Evolutionary conservation across 441 rosid genomes (phyloP).

Genomic region (Syzygium syzygioides): DNA sequence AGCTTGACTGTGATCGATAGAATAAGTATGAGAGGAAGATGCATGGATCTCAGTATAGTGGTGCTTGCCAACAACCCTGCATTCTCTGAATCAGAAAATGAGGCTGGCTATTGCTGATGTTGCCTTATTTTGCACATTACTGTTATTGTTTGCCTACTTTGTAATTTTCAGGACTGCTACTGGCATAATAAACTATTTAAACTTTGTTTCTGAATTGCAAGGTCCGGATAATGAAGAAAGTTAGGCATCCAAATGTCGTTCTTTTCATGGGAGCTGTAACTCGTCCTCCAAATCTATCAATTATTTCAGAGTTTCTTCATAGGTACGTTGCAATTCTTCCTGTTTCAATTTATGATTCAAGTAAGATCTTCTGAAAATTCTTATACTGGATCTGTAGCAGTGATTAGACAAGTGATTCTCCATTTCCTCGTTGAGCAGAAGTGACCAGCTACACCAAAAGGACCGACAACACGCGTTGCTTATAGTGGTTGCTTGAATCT

Average conservation of each 20-base stretch:
- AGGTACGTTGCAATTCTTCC: conserved; percentile 29
- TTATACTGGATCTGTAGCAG: neutral
- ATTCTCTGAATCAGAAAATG: neutral
- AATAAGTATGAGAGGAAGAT: neutral
- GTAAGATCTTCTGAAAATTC: neutral
- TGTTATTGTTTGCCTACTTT: neutral
- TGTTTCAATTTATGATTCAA: neutral
- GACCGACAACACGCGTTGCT: neutral
- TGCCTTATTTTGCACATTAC: neutral
- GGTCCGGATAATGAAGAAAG: conserved; percentile 60
- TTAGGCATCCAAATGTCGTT: conserved; percentile 77
- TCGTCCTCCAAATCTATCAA: conserved; percentile 71
- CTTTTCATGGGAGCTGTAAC: conserved; percentile 87
- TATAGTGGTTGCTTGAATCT: neutral
- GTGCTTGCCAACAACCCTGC: neutral
- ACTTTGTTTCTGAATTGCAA: conserved; percentile 15
- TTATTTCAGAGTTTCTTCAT: conserved; percentile 72
- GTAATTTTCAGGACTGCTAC: neutral
- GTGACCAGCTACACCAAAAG: neutral
- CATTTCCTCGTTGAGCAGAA: neutral
- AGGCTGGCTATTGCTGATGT: neutral
- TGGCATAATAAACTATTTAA: neutral
- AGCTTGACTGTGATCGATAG: neutral
- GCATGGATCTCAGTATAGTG: neutral
- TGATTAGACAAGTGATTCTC: neutral